Base-by-base conservation (phyloP, 306 rosid genomes). In the Aeschynomene evenia region DNA sequence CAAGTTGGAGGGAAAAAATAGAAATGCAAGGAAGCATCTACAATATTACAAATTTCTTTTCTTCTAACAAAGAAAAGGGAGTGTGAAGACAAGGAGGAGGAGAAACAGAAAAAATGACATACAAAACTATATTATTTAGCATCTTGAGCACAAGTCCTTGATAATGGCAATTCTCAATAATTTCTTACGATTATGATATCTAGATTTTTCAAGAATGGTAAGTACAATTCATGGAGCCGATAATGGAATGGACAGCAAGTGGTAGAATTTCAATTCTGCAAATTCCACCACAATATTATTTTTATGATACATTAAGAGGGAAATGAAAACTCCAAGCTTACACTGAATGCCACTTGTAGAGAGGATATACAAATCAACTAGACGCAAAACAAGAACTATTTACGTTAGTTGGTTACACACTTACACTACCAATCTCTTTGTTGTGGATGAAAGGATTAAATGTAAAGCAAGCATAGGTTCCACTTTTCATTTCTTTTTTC, bases 41-140 rank as follows among this genome's bases (percentile, higher is more conserved):
- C 14, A 73, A 53, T 34, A 42, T 36, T 21, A 33, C 29, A 22
- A 74, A 77, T 48, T 28, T 43, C 34, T 63, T 46, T 63, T 63
- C 28, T 28, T 58, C 49, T 52, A 53, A 13, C 62, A 18, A 40
- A 63, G 52, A 63, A 24, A 39, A 21, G 51, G 51, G 12, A 37
- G 36, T 22, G 14, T 6, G 40, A 20, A 63, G 2, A 23, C 46
- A 39, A 40, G 21, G 1, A 6, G 43, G 9, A 3, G 15, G 13
- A 40, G 15, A 40, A 23, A 40, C 15, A 63, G 21, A 40, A 40
- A 63, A 40, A 15, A 3, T 39, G 1, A 22, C 69, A 63, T 19
- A 7, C 22, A 42, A 19, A 50, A 50, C 56, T 50, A 21, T 18
- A 13, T 21, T 9, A 26, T 50, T 20, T 19, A 20, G 24, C 54